Conservation (phyloP, 495 filamentous ascomycete species). For the Trypethelium eluteriae region DNA sequence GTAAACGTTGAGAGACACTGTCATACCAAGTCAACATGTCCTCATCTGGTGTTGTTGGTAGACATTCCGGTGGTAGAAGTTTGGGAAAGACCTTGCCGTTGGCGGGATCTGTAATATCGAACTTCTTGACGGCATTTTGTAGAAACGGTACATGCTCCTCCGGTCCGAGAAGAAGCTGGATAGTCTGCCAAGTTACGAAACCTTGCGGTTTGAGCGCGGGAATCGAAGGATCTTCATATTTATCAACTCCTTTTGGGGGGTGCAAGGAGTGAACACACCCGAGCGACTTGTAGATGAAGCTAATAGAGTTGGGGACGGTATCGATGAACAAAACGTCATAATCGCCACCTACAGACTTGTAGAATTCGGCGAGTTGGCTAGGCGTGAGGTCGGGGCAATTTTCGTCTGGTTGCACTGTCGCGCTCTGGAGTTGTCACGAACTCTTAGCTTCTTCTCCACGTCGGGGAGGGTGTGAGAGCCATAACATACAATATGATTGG, state of each 20-base stretch:
- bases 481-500: constrained; percentile 65
- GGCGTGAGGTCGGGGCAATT: constrained; percentile 59
- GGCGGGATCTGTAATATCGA: constrained; percentile 64
- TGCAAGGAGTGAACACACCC: constrained; percentile 61
- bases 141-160: constrained; percentile 80
- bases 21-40: constrained; percentile 83
- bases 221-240: constrained; percentile 65
- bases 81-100: constrained; percentile 67
- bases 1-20: constrained; percentile 51
- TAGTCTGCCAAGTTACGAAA: constrained; percentile 89
- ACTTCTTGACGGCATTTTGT: constrained; percentile 69
- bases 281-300: constrained; percentile 84
- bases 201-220: constrained; percentile 76
- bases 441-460: constrained; percentile 19
- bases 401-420: constrained; percentile 57
- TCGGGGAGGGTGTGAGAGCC: not conserved
- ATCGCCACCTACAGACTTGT: constrained; percentile 78
- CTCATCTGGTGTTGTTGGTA: constrained; percentile 65
- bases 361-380: constrained; percentile 77
- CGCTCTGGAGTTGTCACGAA: constrained; percentile 39
- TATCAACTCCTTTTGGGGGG: constrained; percentile 57
- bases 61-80: constrained; percentile 63
- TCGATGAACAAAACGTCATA: constrained; percentile 82
- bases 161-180: constrained; percentile 81
- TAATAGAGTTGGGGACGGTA: constrained; percentile 64